Evolutionary conservation across 2,329 filamentous ascomycete species (phyloP).

Genomic region (Apiospora saccharicola): DNA sequence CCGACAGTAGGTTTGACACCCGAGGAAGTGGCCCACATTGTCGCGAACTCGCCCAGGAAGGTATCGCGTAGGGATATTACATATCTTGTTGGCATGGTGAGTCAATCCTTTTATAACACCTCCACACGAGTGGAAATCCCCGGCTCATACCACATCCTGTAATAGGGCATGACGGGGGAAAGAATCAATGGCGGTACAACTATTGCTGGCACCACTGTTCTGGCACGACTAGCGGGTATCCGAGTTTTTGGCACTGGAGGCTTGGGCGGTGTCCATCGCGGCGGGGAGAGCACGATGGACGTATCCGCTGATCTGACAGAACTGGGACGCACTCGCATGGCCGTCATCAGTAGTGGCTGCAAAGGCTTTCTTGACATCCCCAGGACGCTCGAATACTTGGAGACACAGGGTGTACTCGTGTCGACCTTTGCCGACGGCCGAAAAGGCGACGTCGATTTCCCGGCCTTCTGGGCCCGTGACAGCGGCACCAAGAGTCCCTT

Average conservation of each 20-base stretch:
- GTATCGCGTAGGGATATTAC: conserved; percentile 87
- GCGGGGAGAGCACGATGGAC: conserved; percentile 86
- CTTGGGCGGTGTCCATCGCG: conserved; percentile 91
- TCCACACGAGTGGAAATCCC: conserved; percentile 22
- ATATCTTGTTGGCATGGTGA: conserved; percentile 78
- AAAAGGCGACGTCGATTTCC: conserved; percentile 78
- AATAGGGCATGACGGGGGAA: conserved; percentile 69
- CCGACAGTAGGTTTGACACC: conserved; percentile 80
- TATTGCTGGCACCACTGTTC: conserved; percentile 89
- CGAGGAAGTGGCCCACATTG: conserved; percentile 77
- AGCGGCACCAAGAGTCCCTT: conserved; percentile 83
- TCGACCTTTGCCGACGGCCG: conserved; percentile 90
- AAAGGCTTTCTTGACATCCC: conserved; percentile 96
- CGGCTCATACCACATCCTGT: conserved; percentile 28
- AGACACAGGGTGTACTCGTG: conserved; percentile 79
- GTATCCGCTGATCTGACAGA: conserved; percentile 95
- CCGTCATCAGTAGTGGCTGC: conserved; percentile 88
- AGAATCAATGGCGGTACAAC: conserved; percentile 89
- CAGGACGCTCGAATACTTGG: conserved; percentile 80
- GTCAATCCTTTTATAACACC: conserved; percentile 22
- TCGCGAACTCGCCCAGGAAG: conserved; percentile 76
- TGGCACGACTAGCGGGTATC: conserved; percentile 87
- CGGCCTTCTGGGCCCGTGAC: conserved; percentile 90
- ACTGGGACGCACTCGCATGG: conserved; percentile 86
- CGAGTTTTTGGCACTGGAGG: conserved; percentile 94